Base-by-base conservation (phyloP, 2,329 filamentous ascomycete genomes). In the Ophiostoma pallidulum region DNA sequence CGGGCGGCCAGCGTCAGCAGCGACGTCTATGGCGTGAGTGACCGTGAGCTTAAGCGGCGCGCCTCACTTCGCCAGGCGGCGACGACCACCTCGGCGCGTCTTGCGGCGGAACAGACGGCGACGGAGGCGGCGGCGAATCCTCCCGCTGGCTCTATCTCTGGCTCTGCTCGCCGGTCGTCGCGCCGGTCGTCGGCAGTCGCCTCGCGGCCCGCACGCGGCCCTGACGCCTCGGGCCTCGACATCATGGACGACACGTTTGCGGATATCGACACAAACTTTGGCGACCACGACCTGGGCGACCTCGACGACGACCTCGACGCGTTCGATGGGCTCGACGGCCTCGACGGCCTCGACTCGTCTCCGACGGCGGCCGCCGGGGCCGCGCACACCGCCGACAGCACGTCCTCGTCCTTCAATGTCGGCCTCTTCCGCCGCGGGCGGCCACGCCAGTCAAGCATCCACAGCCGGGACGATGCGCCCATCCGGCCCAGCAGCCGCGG, bases 401-500 rank as follows among this genome's bases (percentile, higher is more conserved):
- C 50, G 6, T 44, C 66, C 1, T 73, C 73, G 0, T 67, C 66
- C 1, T 62, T 74, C 51, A 73, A 68, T 24, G 59, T 73, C 26
- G 68, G 66, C 52, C 65, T 66, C 49, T 72, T 74, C 56, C 69
- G 67, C 52, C 66, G 70, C 19, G 58, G 57, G 10, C 62, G 66
- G 20, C 66, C 71, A 20, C 66, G 72, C 9, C 66, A 69, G 57
- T 74, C 73, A 10, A 77, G 73, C 57, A 66, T 76, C 40, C 61
- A 72, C 35, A 69, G 72, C 28, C 68, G 69, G 41, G 71, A 73
- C 36, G 72, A 75, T 37, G 69, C 65, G 20, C 71, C 70, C 2
- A 77, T 76, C 50, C 65, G 73, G 33, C 73, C 73, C 3, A 74
- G 71, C 61, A 77, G 73, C 59, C 64, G 72, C n/a, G 67, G 69